A percentile compares a stretch with the other conserved stretches of the same genome.
These are phyloP conservation scores for Thraustochytrium striatum DNA, from an alignment of 352 stramenopile species.

Conservation along the genomic window DNA sequence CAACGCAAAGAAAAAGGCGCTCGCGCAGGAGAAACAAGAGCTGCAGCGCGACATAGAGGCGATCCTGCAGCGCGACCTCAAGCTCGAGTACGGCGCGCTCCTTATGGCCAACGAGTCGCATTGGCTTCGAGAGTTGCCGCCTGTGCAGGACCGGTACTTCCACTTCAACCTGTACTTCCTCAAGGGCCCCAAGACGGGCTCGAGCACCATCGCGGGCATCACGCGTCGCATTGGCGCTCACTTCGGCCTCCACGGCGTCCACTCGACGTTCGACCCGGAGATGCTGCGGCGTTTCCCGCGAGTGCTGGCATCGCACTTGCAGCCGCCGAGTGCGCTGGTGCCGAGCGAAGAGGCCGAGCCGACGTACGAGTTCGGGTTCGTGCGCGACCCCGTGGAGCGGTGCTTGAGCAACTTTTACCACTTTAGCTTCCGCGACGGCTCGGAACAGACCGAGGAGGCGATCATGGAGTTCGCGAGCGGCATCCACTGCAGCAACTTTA, in stretches of 20 bases:
- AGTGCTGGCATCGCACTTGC: too few relatives aligned
- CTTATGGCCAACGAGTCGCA: too few relatives aligned
- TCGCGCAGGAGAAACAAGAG: too few relatives aligned
- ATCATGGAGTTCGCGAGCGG: not conserved
- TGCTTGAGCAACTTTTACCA: too few relatives aligned
- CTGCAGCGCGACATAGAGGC: too few relatives aligned
- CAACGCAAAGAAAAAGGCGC: too few relatives aligned
- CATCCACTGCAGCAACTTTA: not conserved
- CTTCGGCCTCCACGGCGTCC: not conserved
- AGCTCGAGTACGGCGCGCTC: too few relatives aligned
- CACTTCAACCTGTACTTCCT: not conserved
- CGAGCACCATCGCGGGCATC: not conserved
- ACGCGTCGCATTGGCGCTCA: not conserved
- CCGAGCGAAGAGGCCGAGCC: not conserved
- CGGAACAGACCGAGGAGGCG: not conserved
- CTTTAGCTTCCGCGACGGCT: too few relatives aligned
- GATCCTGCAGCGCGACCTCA: too few relatives aligned
- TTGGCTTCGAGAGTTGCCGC: not conserved
- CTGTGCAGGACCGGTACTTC: not conserved
- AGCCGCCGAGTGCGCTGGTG: not conserved
- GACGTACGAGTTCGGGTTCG: too few relatives aligned
- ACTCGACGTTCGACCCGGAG: too few relatives aligned
- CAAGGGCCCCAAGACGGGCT: not conserved
- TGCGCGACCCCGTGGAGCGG: too few relatives aligned
- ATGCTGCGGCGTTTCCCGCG: not conserved